Conservation (phyloP, 768 basidiomycete genomes). For the Chalciporus sphaerocephalus region DNA sequence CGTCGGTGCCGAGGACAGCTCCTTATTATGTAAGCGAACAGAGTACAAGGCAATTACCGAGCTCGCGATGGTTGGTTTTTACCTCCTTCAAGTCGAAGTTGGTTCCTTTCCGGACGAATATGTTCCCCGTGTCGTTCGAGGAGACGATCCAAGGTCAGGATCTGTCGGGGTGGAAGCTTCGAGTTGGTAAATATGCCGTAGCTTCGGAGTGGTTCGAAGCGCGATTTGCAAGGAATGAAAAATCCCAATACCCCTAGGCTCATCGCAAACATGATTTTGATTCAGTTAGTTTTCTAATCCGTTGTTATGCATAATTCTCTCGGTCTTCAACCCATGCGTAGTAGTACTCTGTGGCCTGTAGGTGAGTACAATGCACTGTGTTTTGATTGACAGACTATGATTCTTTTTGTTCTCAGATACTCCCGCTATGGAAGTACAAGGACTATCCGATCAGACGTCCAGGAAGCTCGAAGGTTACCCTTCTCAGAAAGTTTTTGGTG, state of each 20-base stretch:
- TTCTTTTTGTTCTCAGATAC: background rate
- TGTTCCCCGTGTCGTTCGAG: background rate
- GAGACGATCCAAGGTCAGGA: background rate
- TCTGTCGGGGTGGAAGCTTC: background rate
- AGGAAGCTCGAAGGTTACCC: conserved; percentile 5
- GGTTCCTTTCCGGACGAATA: conserved; percentile 13
- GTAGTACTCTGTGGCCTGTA: background rate
- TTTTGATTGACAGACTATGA: background rate
- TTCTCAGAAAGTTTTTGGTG: conserved; percentile 16
- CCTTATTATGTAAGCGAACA: conserved; percentile 12
- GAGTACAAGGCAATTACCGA: conserved; percentile 5
- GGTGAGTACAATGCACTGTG: conserved; percentile 4
- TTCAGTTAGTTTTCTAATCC: background rate
- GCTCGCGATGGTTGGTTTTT: too few relatives aligned
- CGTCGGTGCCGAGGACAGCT: background rate
- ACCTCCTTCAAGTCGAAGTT: too few relatives aligned
- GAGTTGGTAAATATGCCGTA: background rate
- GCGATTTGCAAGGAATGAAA: conserved; percentile 22
- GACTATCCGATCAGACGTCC: conserved; percentile 14
- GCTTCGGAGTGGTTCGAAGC: conserved; percentile 14
- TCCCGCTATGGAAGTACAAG: conserved; percentile 1
- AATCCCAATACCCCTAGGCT: background rate
- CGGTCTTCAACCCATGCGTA: conserved; percentile 13
- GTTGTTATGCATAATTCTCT: conserved; percentile 2
- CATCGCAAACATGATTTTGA: background rate